These are phyloP conservation scores for Geotrichum siamense DNA, from an alignment of 1,139 yeast species.

Conservation along the genomic window DNA sequence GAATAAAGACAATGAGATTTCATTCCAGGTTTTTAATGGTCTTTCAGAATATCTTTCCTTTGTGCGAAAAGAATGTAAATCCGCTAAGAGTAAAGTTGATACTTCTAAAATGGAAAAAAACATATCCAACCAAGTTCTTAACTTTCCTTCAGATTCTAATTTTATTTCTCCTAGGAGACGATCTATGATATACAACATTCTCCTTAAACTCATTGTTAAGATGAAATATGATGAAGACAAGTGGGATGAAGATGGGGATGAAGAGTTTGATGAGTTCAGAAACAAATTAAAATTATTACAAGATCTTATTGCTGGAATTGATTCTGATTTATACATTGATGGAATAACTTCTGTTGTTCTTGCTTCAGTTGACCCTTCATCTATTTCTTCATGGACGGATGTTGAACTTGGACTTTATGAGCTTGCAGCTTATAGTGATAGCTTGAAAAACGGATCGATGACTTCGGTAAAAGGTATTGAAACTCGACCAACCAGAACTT, in stretches of 20 bases:
- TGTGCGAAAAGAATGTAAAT: conserved; percentile 50
- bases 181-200: conserved; percentile 52
- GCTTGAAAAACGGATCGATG: conserved; percentile 65
- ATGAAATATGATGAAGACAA: conserved; percentile 66
- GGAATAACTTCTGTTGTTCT: conserved; percentile 62
- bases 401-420: conserved; percentile 84
- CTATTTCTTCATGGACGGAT: conserved; percentile 52
- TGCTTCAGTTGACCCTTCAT: conserved; percentile 40
- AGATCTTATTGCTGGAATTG: conserved; percentile 72
- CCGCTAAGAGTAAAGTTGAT: conserved; percentile 28
- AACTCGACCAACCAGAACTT: conserved; percentile 24
- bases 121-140: conserved; percentile 24
- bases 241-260: conserved; percentile 43
- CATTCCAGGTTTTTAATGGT: conserved; percentile 75
- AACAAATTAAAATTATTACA: conserved; percentile 67
- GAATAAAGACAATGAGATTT: conserved; percentile 84
- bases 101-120: conserved; percentile 26
- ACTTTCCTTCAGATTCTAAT: conserved; percentile 29
- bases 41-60: conserved; percentile 65
- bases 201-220: conserved; percentile 65
- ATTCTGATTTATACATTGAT: conserved; percentile 65
- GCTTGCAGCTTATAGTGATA: conserved; percentile 70
- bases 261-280: conserved; percentile 75
- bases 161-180: conserved; percentile 35
- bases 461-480: conserved; percentile 53